Conservation (phyloP, 176 grass and related monocot species). For the Elymus sibiricus region DNA sequence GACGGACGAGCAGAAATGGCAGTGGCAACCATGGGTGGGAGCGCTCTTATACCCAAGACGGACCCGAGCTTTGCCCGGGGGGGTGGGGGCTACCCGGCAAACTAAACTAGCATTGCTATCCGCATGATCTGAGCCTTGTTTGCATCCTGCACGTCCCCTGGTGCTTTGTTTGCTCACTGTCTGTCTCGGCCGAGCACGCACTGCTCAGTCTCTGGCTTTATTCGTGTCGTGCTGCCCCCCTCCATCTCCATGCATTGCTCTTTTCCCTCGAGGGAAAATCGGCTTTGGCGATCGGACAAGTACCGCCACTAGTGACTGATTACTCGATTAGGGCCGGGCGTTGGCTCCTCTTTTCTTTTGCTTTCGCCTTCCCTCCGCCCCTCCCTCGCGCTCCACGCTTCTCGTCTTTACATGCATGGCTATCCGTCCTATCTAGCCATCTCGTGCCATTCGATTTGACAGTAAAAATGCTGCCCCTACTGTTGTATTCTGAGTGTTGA, state of each 20-base stretch:
- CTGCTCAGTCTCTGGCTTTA: slow-evolving; percentile 23
- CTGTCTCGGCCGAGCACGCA: neutral
- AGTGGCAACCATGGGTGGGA: neutral
- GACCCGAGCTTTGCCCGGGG: neutral
- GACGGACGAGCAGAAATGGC: neutral
- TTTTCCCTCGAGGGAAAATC: slow-evolving; percentile 30
- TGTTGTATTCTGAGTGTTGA: neutral
- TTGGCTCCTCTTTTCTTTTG: slow-evolving; percentile 22
- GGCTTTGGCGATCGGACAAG: slow-evolving; percentile 29
- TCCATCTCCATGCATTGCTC: neutral
- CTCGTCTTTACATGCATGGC: slow-evolving; percentile 39
- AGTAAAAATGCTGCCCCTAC: neutral
- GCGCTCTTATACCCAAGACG: slow-evolving; percentile 11
- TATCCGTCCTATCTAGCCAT: neutral
- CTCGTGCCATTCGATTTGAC: slow-evolving; percentile 9
- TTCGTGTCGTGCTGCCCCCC: neutral
- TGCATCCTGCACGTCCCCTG: slow-evolving; percentile 21
- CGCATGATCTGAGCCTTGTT: slow-evolving; percentile 42
- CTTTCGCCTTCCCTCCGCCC: slow-evolving; percentile 1
- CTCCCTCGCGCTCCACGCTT: slow-evolving; percentile 14
- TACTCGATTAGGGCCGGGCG: neutral
- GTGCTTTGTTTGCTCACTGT: neutral
- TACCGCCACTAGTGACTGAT: slow-evolving; percentile 11
- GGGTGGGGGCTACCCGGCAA: neutral
- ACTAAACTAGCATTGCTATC: neutral